Base-by-base conservation (phyloP, 164 flowering plant genomes). In the Houttuynia cordata region DNA sequence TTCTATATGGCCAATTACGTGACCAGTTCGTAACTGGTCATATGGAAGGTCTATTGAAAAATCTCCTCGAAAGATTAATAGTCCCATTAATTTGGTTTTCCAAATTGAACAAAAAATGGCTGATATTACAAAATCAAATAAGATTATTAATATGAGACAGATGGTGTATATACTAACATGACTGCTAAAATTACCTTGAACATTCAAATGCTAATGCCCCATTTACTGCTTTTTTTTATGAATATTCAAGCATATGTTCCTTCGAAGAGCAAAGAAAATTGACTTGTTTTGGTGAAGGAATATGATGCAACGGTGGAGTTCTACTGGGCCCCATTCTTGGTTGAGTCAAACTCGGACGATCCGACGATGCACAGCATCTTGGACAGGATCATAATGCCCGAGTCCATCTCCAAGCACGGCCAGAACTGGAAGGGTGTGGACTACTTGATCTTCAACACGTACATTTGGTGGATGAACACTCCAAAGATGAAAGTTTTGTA, bases 401-500 rank as follows among this genome's bases (percentile, higher is more conserved):
- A 83, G 58, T 87, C 97, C 9, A 87, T 91, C 63, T 17, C 74
- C 9, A 85, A 84, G 68, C 99, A 94, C 39, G 97, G 89, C 1
- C 63, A 58, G 14, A 71, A 85, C 30, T 94, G 99, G 99, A 85
- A 78, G 71, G 74, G 67, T 40, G 96, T 83, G 4, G 96, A 91
- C 65, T 88, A 68, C 70, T 79, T 94, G 56, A 65, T 94, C 65
- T 94, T 94, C 66, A 94, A 94, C 68, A 86, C 96, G 0, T 94
- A 94, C 70, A 87, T 94, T 7, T 94, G 99, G 97, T 94, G 99
- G 99, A 90, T 94, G 97, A 94, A 94, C 81, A 83, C 96, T 59
- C 56, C 62, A 73, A 57, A 67, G 22, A 94, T 91, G 86, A 94
- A 91, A 85, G 82, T 91, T 50, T 60, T 93, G 97, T 90, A 77